Evolutionary conservation across 257 asterid genomes (phyloP), one percentile per base, ranked within the genome.

Genomic region (Solanum infundibuliforme): DNA sequence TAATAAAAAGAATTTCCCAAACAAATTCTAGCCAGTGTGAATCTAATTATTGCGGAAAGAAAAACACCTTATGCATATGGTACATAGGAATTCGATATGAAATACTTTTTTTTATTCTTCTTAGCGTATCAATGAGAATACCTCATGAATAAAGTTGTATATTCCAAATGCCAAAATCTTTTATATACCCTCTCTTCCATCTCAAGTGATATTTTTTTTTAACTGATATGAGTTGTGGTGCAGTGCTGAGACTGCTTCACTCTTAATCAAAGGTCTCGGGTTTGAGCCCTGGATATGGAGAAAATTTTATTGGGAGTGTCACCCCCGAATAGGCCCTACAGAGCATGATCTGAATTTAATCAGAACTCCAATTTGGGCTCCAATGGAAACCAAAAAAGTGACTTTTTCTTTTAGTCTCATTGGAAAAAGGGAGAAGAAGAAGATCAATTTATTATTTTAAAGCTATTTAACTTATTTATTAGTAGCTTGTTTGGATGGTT

Each of bases 251-350:
- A 55, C 0, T 6, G 4, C 2, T 55, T 55, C 10, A 55, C 2
- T 0, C 10, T 55, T 55, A 55, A 20, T 55, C 4, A 55, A 7
- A 55, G 4, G 1, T 6, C 0, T 55, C 0, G 0, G 2, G 0
- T 55, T 55, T 3, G 2, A 55, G 4, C 0, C 4, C 4, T 20
- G 2, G 1, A 55, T 55, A 55, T 18, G n/a, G 7, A 46, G 58
- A 46, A 46, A 48, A 52, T 6, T 6, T 52, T 18, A 0, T 18
- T 18, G 9, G 4, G 1, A 52, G n/a, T 10, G 4, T 52, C 23
- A 52, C 4, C 10, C 3, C 1, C 0, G 1, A 52, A 52, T 18
- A 52, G 9, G 0, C 4, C n/a, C 4, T 52, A 52, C 2, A 1
- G 0, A 4, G 21, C 21, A 1, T 3, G 7, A 13, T 48, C 0